A percentile compares a stretch with the other conserved stretches of the same genome.
Conservation (phyloP, 768 basidiomycete genomes). For the Leccinum pellstonianum region DNA sequence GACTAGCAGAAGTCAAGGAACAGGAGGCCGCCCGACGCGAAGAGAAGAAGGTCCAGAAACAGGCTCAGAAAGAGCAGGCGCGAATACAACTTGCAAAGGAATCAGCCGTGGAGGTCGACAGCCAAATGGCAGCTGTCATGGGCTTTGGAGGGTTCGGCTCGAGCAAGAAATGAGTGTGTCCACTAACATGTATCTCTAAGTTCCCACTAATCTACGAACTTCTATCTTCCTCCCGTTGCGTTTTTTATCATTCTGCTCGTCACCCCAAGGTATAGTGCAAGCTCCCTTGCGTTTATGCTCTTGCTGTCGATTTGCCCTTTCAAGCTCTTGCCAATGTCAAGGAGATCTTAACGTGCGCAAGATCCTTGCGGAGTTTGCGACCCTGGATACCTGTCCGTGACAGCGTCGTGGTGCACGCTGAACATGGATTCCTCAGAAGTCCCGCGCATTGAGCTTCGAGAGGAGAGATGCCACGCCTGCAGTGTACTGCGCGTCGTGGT, state of each 20-base stretch:
- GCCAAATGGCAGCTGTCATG: conserved; percentile 81
- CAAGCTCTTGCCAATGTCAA: background rate
- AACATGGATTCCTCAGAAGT: conserved; percentile 83
- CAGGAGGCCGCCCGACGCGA: conserved; percentile 66
- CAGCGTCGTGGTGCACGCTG: conserved; percentile 86
- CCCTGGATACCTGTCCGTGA: conserved; percentile 94
- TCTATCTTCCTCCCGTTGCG: background rate
- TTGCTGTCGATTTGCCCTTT: background rate
- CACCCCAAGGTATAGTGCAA: conserved; percentile 25
- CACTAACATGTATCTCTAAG: conserved; percentile 18
- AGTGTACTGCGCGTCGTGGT: conserved; percentile 81
- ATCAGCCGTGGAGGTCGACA: conserved; percentile 44
- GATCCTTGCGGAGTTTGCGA: conserved; percentile 87
- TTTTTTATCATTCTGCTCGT: background rate
- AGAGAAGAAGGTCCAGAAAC: conserved; percentile 76
- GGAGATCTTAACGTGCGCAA: conserved; percentile 74
- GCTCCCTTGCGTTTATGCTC: background rate
- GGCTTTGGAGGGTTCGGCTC: conserved; percentile 90
- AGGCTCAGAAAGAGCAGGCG: conserved; percentile 71
- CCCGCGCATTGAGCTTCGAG: conserved; percentile 95
- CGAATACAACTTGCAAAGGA: conserved; percentile 64
- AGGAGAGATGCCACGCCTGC: conserved; percentile 80
- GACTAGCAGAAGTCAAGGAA: conserved; percentile 77
- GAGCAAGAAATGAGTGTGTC: conserved; percentile 61
- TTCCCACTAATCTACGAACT: conserved; percentile 5